These are phyloP conservation scores for Talaromyces verruculosus DNA, from an alignment of 2,329 filamentous ascomycete genomes.

Conservation along the genomic window DNA sequence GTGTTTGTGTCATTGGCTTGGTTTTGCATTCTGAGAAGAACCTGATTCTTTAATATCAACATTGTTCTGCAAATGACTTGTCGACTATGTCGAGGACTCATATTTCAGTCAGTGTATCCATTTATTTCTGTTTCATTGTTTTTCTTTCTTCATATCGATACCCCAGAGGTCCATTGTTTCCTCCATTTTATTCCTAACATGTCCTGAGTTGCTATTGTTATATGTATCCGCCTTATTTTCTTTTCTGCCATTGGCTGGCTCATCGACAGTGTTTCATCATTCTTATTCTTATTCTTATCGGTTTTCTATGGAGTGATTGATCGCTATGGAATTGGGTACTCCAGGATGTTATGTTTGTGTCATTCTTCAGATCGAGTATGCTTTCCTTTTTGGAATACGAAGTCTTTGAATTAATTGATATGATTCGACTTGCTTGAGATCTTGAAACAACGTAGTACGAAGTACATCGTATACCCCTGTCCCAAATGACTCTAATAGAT, in stretches of 20 bases:
- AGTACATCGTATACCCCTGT: background rate
- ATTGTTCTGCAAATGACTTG: background rate
- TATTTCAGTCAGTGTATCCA: conserved; percentile 3
- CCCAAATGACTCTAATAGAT: background rate
- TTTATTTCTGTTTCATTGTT: conserved; percentile 4
- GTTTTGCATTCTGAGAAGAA: conserved; percentile 8
- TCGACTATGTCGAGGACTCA: background rate
- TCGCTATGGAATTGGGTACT: background rate
- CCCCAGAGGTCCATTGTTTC: conserved; percentile 16
- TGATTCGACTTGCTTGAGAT: background rate
- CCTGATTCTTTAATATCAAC: background rate
- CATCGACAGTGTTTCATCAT: background rate
- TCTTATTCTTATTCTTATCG: background rate
- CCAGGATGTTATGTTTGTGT: background rate
- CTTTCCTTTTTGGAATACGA: background rate
- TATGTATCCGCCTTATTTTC: background rate
- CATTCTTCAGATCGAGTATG: background rate
- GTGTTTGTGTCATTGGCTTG: background rate
- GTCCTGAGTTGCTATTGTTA: conserved; percentile 7
- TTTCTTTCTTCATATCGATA: conserved; percentile 12
- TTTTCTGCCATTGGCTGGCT: background rate
- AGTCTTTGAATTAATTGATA: background rate
- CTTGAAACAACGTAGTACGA: background rate
- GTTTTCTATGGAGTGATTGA: background rate
- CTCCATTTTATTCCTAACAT: conserved; percentile 8